Conservation (phyloP, 1,139 yeast genomes). For the Saccharomyces hybrid region DNA sequence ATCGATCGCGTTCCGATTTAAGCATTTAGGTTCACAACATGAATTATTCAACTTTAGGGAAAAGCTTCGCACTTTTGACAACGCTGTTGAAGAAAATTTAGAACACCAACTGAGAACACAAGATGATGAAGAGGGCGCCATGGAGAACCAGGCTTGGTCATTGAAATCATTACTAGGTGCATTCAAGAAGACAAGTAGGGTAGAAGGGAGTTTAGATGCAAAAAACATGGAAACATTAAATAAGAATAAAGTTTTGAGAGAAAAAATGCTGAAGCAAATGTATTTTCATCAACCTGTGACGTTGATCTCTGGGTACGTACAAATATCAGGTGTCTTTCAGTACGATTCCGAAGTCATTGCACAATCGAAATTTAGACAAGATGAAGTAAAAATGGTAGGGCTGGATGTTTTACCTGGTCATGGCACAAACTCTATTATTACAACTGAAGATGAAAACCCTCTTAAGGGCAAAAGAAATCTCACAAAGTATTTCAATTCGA, state of each 20-base stretch:
- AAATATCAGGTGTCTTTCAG: slow-evolving; percentile 63
- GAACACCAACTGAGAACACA: neutral
- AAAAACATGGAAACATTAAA: neutral
- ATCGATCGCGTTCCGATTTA: slow-evolving; percentile 32
- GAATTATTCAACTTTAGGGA: slow-evolving; percentile 12
- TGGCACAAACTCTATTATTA: neutral
- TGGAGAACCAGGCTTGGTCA: slow-evolving; percentile 9
- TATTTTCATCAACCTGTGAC: slow-evolving; percentile 27
- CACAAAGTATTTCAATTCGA: slow-evolving; percentile 8
- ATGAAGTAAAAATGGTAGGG: slow-evolving; percentile 3
- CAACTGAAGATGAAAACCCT: slow-evolving; percentile 17
- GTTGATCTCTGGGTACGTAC: slow-evolving; percentile 64
- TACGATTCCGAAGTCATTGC: slow-evolving; percentile 50
- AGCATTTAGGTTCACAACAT: slow-evolving; percentile 32
- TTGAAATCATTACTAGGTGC: slow-evolving; percentile 10
- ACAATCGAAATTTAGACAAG: slow-evolving; percentile 34
- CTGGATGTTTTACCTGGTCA: neutral
- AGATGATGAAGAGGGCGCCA: slow-evolving; percentile 1
- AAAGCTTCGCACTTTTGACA: slow-evolving; percentile 13
- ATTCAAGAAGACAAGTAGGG: neutral
- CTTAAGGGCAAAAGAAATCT: slow-evolving; percentile 19
- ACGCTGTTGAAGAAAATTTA: slow-evolving; percentile 10
- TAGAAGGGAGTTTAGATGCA: neutral
- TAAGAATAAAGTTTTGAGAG: slow-evolving; percentile 28
- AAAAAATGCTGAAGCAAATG: slow-evolving; percentile 17